Evolutionary conservation across 495 filamentous ascomycete genomes (phyloP).

Genomic region (Xylaria grammica): DNA sequence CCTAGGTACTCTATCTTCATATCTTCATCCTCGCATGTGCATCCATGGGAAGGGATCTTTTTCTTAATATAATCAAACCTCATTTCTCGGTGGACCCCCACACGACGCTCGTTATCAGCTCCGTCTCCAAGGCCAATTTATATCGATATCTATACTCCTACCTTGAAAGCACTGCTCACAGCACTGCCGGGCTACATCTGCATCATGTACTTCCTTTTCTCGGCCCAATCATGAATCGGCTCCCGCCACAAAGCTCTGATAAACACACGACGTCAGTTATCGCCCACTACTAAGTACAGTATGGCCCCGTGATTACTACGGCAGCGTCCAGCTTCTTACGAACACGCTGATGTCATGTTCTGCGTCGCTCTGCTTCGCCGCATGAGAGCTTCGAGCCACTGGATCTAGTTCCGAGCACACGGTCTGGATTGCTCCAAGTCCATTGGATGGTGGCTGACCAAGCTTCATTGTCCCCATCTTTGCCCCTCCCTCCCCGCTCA

Average conservation of each 20-base stretch:
- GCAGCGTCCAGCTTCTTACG: not conserved
- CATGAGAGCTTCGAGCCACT: not conserved
- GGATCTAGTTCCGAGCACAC: slow-evolving; percentile 13
- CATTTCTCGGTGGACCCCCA: slow-evolving; percentile 5
- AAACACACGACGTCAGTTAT: not conserved
- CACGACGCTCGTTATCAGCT: not conserved
- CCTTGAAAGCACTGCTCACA: not conserved
- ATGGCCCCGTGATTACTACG: not conserved
- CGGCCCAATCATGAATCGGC: not conserved
- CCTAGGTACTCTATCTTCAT: too few species aligned
- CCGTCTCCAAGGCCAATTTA: not conserved
- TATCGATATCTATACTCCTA: not conserved
- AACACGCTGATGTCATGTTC: slow-evolving; percentile 1
- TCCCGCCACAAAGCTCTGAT: not conserved
- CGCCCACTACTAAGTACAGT: not conserved
- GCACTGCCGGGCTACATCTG: not conserved
- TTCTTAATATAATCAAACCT: too few species aligned
- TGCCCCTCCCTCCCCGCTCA: slow-evolving; percentile 15
- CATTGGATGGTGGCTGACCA: not conserved
- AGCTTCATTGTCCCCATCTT: not conserved
- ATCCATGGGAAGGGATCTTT: too few species aligned
- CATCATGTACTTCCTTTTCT: not conserved
- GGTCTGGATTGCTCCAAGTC: slow-evolving; percentile 20
- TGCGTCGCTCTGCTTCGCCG: not conserved
- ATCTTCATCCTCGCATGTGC: too few species aligned